These are phyloP conservation scores for Pseudotsuga menziesii DNA, from an alignment of 75 land plant species.

Conservation along the genomic window DNA sequence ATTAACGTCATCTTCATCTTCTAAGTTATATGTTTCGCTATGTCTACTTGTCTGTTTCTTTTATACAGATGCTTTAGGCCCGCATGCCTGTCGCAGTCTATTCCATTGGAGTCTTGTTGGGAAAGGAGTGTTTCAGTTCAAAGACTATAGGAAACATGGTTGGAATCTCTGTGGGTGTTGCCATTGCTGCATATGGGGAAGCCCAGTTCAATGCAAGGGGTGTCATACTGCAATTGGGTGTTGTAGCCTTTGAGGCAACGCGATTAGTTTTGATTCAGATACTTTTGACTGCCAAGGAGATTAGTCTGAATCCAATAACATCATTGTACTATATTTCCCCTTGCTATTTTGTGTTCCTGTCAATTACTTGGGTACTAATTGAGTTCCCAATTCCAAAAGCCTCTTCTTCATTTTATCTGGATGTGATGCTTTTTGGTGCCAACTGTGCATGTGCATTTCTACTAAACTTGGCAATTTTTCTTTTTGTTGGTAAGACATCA, in stretches of 20 bases:
- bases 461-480: conserved; percentile 16
- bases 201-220: conserved; percentile 16
- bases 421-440: conserved; percentile 1
- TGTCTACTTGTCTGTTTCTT: conserved; percentile 14
- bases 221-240: conserved; percentile 9
- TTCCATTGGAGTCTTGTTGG: conserved; percentile 12
- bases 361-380: conserved; percentile 5
- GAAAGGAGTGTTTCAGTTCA: conserved; percentile 16
- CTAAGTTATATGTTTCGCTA: no score
- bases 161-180: conserved; percentile 10
- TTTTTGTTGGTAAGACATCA: conserved; percentile 19
- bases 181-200: conserved; percentile 15
- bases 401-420: conserved; percentile 3
- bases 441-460: conserved; percentile 16
- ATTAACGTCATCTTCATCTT: no score
- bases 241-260: conserved; percentile 11
- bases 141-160: conserved; percentile 16
- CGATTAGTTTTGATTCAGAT: conserved; percentile 21
- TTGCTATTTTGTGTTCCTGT: conserved; percentile 10
- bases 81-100: conserved; percentile 17
- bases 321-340: conserved; percentile 18
- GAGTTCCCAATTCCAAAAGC: not conserved
- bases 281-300: conserved; percentile 12
- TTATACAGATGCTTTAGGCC: conserved; percentile 20
- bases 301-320: conserved; percentile 20